Percentiles rank a stretch among this genome's conserved stretches.
phyloP scores from a whole-genome alignment of 129 eudicot genomes.

The Escallonia rubra region DNA sequence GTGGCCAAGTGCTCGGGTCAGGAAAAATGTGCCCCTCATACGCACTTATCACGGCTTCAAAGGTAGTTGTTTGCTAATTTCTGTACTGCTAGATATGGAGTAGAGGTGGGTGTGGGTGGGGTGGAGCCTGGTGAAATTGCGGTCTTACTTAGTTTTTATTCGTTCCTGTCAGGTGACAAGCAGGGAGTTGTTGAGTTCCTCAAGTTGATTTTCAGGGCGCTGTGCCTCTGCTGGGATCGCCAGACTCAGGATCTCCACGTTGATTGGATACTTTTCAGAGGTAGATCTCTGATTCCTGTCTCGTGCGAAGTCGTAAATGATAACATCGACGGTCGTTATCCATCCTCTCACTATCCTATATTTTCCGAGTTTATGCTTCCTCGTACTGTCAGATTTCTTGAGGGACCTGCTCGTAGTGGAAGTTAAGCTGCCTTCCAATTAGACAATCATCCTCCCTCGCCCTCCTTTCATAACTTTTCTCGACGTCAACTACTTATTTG shows the following conservation, averaged over 20 bases:
- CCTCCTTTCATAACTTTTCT: neutral
- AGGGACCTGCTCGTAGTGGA: constrained; percentile 59
- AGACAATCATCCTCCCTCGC: neutral
- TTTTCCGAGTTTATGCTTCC: constrained; percentile 96
- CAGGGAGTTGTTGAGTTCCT: constrained; percentile 84
- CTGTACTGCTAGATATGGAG: neutral
- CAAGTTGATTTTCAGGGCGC: constrained; percentile 83
- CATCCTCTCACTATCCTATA: constrained; percentile 91
- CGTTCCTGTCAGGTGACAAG: constrained; percentile 57
- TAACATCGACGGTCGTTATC: constrained; percentile 78
- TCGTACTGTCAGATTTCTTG: constrained; percentile 63
- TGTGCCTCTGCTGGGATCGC: constrained; percentile 99
- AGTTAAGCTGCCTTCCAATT: neutral
- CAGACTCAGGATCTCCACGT: constrained; percentile 94
- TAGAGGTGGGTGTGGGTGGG: too few relatives aligned
- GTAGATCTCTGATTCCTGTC: constrained; percentile 77
- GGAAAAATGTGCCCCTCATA: constrained; percentile 80
- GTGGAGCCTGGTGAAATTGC: neutral
- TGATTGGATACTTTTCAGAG: constrained; percentile 89
- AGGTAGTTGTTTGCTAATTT: constrained; percentile 35
- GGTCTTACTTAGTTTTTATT: neutral
- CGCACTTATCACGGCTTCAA: constrained; percentile 94
- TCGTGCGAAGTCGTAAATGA: constrained; percentile 82
- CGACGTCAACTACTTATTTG: too few relatives aligned
- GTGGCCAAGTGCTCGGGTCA: constrained; percentile 95